Base-by-base conservation (phyloP, 306 rosid species). In the Sphenostylis stenocarpa region DNA sequence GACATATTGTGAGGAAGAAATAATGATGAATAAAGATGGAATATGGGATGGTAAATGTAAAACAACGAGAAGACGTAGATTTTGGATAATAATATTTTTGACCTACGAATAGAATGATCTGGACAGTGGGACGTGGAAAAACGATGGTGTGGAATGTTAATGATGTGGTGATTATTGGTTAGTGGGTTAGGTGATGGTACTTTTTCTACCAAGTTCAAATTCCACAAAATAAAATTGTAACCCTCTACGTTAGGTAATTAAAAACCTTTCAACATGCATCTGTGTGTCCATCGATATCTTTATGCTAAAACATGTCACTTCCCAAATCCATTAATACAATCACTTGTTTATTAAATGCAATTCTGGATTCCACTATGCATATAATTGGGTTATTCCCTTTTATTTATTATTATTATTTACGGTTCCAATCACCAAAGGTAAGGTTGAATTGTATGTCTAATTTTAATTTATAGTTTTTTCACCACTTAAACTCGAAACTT, bases 101-200 rank as follows among this genome's bases (percentile, higher is more conserved):
- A 71, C 48, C 56, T 2, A 51, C 38, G 68, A 24, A 64, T 52
- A 47, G 77, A 68, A 65, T 34, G 75, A 72, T 68, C 68, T 78
- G 6, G 73, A 73, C 28, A 74, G 69, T 38, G 80, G 60, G 84
- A 75, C 31, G 86, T 79, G 81, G 84, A 79, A 74, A 83, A 75
- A 64, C 81, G 86, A 1, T 75, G 81, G 44, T 74, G 86, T 49
- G 19, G 29, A 74, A 74, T 43, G 45, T 53, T 75, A 68, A 74
- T 74, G 52, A 80, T 61, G 81, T 79, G 81, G 39, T 60, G 48
- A 74, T 61, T 36, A 51, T 67, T 78, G 69, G 52, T 24, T 68
- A 52, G 77, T 61, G 83, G 72, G 80, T 67, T 67, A 15, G 71
- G 52, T 72, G 73, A 7, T 65, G n/a, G 16, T 62, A 17, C 68